Conservation (phyloP, 495 filamentous ascomycete genomes). For the Trypethelium eluteriae region DNA sequence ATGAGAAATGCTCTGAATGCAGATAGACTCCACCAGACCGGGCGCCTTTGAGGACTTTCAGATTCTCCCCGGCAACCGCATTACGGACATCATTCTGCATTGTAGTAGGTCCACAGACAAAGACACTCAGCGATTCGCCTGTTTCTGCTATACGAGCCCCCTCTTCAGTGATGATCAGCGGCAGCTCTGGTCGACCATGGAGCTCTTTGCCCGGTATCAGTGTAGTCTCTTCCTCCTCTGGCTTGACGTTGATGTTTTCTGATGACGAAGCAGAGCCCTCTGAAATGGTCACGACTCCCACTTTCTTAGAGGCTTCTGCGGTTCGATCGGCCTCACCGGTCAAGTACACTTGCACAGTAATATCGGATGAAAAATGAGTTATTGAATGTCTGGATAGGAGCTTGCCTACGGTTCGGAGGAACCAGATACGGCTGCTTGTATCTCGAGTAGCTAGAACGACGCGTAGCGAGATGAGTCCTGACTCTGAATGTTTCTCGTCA, state of each 20-base stretch:
- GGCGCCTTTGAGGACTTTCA: conserved; percentile 33
- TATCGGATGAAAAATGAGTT: not conserved
- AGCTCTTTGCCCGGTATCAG: not conserved
- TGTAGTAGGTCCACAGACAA: conserved; percentile 45
- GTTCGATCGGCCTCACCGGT: conserved; percentile 7
- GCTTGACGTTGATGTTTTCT: not conserved
- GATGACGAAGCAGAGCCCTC: not conserved
- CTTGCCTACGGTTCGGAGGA: conserved; percentile 15
- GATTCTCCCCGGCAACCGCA: conserved; percentile 43
- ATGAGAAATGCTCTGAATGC: conserved; percentile 49
- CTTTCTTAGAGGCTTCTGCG: not conserved
- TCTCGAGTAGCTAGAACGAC: conserved; percentile 23
- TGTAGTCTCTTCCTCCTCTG: not conserved
- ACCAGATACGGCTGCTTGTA: conserved; percentile 19
- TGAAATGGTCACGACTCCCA: not conserved
- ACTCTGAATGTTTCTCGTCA: not conserved
- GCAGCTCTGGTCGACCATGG: conserved; percentile 36
- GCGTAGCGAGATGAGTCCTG: conserved; percentile 13
- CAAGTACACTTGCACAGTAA: conserved; percentile 4
- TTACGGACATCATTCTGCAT: conserved; percentile 46
- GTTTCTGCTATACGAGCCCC: conserved; percentile 22
- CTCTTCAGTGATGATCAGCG: conserved; percentile 29
- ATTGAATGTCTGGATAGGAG: conserved; percentile 11
- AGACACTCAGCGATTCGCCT: conserved; percentile 38
- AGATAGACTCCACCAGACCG: conserved; percentile 44